Evolutionary conservation across 78 protist genomes (phyloP).

Genomic region (Planoprotostelium fungivorum): DNA sequence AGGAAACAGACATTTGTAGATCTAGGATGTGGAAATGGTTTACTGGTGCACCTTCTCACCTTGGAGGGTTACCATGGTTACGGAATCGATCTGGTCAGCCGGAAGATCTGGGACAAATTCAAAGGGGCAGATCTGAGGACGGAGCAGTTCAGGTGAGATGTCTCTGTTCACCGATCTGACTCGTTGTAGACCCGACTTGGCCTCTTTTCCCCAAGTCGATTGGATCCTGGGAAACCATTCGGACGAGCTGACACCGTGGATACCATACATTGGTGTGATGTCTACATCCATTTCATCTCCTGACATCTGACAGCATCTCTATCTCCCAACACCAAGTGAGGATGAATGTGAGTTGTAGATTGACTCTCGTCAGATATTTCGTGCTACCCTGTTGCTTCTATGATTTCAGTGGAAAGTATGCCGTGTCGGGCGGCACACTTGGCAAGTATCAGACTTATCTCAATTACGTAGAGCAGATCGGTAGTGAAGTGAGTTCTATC

Average conservation of each 20-base stretch:
- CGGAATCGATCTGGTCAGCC: slow-evolving; percentile 40
- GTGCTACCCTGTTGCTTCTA: slow-evolving; percentile 71
- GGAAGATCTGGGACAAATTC: slow-evolving; percentile 40
- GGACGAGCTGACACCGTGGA: slow-evolving; percentile 80
- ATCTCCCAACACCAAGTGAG: no score
- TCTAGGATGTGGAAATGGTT: slow-evolving; percentile 78
- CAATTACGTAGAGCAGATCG: slow-evolving; percentile 32
- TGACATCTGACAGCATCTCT: no score
- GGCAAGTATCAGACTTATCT: slow-evolving; percentile 40
- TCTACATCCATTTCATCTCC: no score
- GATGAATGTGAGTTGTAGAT: no score
- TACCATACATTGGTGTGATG: slow-evolving; percentile 52
- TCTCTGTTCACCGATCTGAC: no score
- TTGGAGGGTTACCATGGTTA: slow-evolving; percentile 59
- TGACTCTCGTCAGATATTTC: slow-evolving; percentile 13
- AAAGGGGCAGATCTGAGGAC: slow-evolving; percentile 16
- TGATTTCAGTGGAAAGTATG: slow-evolving; percentile 30
- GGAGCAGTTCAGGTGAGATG: slow-evolving; percentile 11
- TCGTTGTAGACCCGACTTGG: slow-evolving; percentile 19
- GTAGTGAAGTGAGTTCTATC: no score
- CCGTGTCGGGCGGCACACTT: slow-evolving; percentile 3
- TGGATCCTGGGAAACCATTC: slow-evolving; percentile 76
- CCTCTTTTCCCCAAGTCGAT: slow-evolving; percentile 19
- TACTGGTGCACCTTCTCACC: slow-evolving; percentile 44
- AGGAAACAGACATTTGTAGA: slow-evolving; percentile 52